Base-by-base conservation (phyloP, 2,329 filamentous ascomycete genomes). In the Stagonosporopsis tanaceti region DNA sequence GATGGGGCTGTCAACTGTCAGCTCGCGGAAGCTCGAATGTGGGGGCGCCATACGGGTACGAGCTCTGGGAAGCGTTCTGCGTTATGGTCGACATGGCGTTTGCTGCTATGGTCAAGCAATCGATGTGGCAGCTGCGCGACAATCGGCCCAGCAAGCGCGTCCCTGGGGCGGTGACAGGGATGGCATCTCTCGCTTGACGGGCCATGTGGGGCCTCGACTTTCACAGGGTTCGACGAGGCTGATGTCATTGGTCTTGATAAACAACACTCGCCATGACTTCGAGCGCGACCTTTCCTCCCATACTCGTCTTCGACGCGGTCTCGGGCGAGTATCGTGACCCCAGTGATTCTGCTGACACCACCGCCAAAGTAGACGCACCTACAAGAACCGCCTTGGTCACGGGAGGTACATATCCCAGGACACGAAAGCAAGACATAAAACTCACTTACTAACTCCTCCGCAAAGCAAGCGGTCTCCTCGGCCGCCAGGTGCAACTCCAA, bases 1-100 rank as follows among this genome's bases (percentile, higher is more conserved):
- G 61, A 89, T 87, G 24, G 94, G 93, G 17, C 86, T 87, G 47
- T 27, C 17, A n/a, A 9, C 1, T 20, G 35, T 69, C 35, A 68
- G 59, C 51, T 5, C 32, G 5, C 2, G 12, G 35, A 25, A 25
- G 15, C 11, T 7, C 1, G 6, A 5, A 6, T n/a, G 1, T 6
- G 11, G 5, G 20, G 3, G 9, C 1, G 25, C 2, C 82, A 64
- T 75, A 86, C 78, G 89, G 88, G 63, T 89, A 85, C 53, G 87
- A 89, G 78, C 91, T 93, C 77, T 94, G 90, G 47, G 92, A 85
- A 63, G 89, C 87, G 38, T 85, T 85, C 37, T 85, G 80, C n/a
- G 92, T 91, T 71, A 95, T 90, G 20, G 92, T 95, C 55, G 93
- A 93, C 93, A 97, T 97, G 30, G 48, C 66, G 53, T 38, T 28